Conservation (phyloP, 768 basidiomycete genomes). For the Tremella fuciformis region DNA sequence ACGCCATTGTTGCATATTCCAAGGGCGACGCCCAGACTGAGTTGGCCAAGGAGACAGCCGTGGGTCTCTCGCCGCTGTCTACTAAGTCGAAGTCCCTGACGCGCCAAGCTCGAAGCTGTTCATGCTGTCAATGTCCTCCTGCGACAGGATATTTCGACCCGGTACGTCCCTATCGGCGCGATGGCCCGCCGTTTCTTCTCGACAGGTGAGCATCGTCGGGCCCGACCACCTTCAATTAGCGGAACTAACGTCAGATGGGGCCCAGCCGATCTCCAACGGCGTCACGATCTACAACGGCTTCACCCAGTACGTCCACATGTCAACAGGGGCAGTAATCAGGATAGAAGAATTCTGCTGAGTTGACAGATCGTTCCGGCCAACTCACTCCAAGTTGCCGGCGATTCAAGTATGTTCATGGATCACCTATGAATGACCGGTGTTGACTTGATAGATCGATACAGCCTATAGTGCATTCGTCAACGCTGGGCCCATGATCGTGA, state of each 20-base stretch:
- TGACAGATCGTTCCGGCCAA: slow-evolving; percentile 42
- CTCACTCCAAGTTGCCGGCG: slow-evolving; percentile 32
- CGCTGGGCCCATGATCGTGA: slow-evolving; percentile 42
- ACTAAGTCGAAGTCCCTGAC: no score
- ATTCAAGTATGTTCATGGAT: slow-evolving; percentile 35
- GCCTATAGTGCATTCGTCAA: slow-evolving; percentile 51
- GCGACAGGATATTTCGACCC: slow-evolving; percentile 36
- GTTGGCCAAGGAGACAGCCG: slow-evolving; percentile 36
- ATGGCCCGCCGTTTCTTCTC: slow-evolving; percentile 49
- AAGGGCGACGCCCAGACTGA: slow-evolving; percentile 38
- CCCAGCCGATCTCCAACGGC: slow-evolving; percentile 41
- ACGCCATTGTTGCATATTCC: slow-evolving; percentile 43
- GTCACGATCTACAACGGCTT: slow-evolving; percentile 50
- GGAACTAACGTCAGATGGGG: slow-evolving; percentile 19
- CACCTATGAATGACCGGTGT: background rate
- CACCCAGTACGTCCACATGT: slow-evolving; percentile 37
- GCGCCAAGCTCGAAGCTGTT: slow-evolving; percentile 36
- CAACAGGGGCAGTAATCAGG: background rate
- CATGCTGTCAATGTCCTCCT: slow-evolving; percentile 51
- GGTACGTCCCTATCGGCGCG: slow-evolving; percentile 46
- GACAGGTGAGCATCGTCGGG: slow-evolving; percentile 22
- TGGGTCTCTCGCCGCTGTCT: slow-evolving; percentile 13
- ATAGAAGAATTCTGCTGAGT: background rate
- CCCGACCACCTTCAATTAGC: background rate
- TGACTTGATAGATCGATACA: slow-evolving; percentile 46